These are phyloP conservation scores for Hypoxylon fuscum DNA, from an alignment of 495 filamentous ascomycete species.

Conservation along the genomic window DNA sequence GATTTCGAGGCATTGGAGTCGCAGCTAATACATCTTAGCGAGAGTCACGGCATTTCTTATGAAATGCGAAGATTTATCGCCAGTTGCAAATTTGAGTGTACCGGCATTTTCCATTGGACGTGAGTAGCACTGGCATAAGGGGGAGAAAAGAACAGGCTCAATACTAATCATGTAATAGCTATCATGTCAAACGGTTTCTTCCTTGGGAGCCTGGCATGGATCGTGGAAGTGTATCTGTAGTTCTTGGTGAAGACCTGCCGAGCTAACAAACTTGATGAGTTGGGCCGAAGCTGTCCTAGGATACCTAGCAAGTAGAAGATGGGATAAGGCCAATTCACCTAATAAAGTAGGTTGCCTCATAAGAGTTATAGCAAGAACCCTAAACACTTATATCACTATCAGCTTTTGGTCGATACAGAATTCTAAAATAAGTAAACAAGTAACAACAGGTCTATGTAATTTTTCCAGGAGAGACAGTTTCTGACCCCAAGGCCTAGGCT, in stretches of 20 bases:
- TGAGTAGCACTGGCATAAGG: background rate
- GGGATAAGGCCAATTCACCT: no score
- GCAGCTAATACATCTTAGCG: conserved; percentile 17
- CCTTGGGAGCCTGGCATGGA: conserved; percentile 21
- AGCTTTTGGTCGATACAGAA: no score
- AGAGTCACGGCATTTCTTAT: background rate
- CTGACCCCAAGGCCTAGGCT: no score
- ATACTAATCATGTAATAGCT: conserved; percentile 9
- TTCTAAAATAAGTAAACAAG: no score
- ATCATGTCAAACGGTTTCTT: conserved; percentile 15
- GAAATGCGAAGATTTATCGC: conserved; percentile 21
- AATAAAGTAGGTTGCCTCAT: no score
- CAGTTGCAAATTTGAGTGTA: conserved; percentile 6
- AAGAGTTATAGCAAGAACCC: no score
- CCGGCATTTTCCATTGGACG: conserved; percentile 20
- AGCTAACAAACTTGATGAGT: no score
- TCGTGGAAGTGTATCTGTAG: background rate
- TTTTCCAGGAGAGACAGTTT: no score
- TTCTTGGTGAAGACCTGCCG: conserved; percentile 15
- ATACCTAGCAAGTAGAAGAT: no score
- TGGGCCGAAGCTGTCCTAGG: no score
- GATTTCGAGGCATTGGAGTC: conserved; percentile 15
- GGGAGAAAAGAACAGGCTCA: background rate
- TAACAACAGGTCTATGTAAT: no score
- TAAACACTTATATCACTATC: no score